These are phyloP conservation scores for Kuraishia hungarica DNA, from an alignment of 805 yeast genomes.

Conservation along the genomic window DNA sequence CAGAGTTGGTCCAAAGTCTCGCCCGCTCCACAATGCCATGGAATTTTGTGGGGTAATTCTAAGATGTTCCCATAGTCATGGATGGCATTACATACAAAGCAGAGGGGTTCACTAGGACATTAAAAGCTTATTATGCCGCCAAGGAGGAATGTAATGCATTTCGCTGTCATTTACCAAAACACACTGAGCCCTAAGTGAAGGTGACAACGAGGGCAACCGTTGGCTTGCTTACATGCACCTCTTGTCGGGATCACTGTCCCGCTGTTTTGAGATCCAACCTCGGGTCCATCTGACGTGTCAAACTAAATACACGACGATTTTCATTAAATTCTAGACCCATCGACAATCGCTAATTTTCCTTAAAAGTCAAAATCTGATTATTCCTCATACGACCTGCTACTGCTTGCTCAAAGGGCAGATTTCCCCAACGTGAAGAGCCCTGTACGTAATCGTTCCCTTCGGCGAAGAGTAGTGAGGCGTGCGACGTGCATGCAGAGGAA, in stretches of 20 bases:
- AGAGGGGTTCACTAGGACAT: not conserved
- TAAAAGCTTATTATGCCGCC: not conserved
- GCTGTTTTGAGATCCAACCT: not conserved
- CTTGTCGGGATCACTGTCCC: not conserved
- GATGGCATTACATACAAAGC: not conserved
- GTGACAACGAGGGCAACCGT: not conserved
- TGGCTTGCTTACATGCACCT: not conserved
- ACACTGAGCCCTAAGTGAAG: not conserved
- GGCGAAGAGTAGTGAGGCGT: not conserved
- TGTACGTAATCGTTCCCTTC: not conserved
- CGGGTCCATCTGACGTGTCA: not conserved
- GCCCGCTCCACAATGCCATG: not conserved
- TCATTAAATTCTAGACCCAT: not conserved
- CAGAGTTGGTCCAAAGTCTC: not conserved
- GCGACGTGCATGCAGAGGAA: too few relatives aligned
- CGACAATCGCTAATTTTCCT: too few relatives aligned
- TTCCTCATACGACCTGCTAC: too few relatives aligned
- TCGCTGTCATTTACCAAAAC: not conserved
- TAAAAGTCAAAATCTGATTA: too few relatives aligned
- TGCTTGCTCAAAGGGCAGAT: too few relatives aligned
- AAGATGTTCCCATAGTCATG: not conserved
- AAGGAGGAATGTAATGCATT: not conserved
- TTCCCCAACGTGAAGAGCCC: too few relatives aligned
- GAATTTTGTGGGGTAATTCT: not conserved
- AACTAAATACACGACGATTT: not conserved